Evolutionary conservation across 495 filamentous ascomycete species (phyloP), one percentile per base, ranked within the genome.

Genomic region (Hyaloscypha variabilis): DNA sequence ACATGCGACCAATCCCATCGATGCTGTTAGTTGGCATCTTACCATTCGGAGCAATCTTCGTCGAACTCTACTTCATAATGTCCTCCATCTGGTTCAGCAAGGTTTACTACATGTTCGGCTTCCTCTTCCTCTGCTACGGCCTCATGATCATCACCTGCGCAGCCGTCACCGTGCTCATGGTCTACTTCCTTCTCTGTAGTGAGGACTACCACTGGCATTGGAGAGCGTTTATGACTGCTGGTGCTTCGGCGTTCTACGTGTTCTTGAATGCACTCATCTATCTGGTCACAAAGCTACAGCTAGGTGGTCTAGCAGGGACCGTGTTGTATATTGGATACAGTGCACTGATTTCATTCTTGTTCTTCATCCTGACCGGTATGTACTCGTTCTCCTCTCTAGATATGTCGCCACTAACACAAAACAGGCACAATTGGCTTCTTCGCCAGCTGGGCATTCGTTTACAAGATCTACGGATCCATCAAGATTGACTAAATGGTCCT

Each of bases 91-190:
- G 95, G 95, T 94, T 93, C 76, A 91, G 87, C 81, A 94, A 94
- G 81, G 92, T 99, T 63, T 99, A 99, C 82, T 99, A 99, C 82
- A 99, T 99, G 95, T 99, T 99, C 70, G 95, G 95, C 30, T 99
- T 99, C 83, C 83, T 99, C 46, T 99, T 99, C 82, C 79, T 99
- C 59, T 97, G 93, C 84, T 99, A 96, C 77, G 94, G 91, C 19
- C 86, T 99, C 68, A 97, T 98, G 93, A 93, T 98, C 72, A 90
- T 97, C 73, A 97, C 95, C 5, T 91, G 90, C 60, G 94, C 95
- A 1, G 90, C 93, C 3, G 94, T 95, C 36, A 97, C 95, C 2
- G 85, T 98, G 23, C 81, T 99, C 5, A 86, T 97, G 78, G 88
- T 97, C 0, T 99, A 99, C 77, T 97, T 97, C 79, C 70, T 98